A percentile compares a stretch with the other conserved stretches of the same genome.
Conservation (phyloP, 192 early-diverging fungal species). For the Linnemannia schmuckeri region DNA sequence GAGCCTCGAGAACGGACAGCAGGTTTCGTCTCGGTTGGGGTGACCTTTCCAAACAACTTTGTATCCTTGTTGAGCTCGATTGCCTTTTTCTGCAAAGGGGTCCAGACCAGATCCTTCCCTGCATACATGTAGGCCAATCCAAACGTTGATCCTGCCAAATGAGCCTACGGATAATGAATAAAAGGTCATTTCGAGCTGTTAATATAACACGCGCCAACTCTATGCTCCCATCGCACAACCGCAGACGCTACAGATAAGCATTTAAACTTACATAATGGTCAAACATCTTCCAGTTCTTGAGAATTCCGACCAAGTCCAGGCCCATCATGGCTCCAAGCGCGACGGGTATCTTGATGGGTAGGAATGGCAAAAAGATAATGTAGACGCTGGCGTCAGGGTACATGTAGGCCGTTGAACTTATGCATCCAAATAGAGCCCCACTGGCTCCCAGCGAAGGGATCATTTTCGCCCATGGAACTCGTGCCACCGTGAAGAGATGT, state of each 20-base stretch:
- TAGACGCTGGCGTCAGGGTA: constrained; percentile 70
- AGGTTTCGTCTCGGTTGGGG: neutral
- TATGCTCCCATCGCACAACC: neutral
- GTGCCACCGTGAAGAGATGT: constrained; percentile 68
- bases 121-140: constrained; percentile 71
- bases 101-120: constrained; percentile 62
- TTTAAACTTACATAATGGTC: constrained; percentile 79
- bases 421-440: constrained; percentile 82
- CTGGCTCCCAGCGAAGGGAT: constrained; percentile 85
- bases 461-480: constrained; percentile 56
- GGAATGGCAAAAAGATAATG: constrained; percentile 73
- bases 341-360: constrained; percentile 66
- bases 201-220: neutral
- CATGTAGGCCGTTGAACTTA: constrained; percentile 70
- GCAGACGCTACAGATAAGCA: neutral
- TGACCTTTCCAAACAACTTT: constrained; percentile 27
- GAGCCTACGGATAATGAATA: constrained; percentile 57
- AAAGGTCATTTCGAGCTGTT: neutral
- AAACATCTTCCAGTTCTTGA: constrained; percentile 79
- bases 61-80: constrained; percentile 51
- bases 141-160: constrained; percentile 75
- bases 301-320: constrained; percentile 79
- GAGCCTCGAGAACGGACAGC: neutral
- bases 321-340: constrained; percentile 78
- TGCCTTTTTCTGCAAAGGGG: constrained; percentile 53